A percentile compares a stretch with the other conserved stretches of the same genome.
phyloP scores from a whole-genome alignment of 768 basidiomycete genomes.

The Tricholomella constricta region DNA sequence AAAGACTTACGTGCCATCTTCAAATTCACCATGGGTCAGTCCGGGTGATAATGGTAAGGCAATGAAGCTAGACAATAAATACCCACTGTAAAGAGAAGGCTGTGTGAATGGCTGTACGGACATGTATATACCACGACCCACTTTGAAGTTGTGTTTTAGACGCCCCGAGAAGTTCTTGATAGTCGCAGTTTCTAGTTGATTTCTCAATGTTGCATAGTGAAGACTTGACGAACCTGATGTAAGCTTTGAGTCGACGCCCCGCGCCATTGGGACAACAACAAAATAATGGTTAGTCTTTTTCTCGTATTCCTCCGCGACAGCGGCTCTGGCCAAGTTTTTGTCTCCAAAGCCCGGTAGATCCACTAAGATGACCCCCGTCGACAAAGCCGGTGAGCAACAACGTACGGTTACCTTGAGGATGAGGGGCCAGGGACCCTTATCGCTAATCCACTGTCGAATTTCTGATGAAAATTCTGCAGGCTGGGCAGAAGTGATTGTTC shows the following conservation, averaged over 20 bases:
- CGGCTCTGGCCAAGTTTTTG: not conserved
- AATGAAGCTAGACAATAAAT: not conserved
- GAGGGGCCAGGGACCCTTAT: slow-evolving; percentile 9
- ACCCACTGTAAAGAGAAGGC: slow-evolving; percentile 2
- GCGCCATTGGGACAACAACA: slow-evolving; percentile 1
- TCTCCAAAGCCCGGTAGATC: slow-evolving; percentile 8
- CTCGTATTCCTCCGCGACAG: slow-evolving; percentile 5
- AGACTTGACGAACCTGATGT: not conserved
- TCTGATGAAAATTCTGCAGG: not conserved
- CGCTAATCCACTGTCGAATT: not conserved
- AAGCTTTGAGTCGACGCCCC: not conserved
- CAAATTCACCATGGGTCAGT: not conserved
- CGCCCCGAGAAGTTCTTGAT: not conserved
- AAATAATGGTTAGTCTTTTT: slow-evolving; percentile 6
- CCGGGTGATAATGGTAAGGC: not conserved
- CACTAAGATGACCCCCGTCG: not conserved
- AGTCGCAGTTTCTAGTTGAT: not conserved
- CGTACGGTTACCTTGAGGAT: slow-evolving; percentile 4
- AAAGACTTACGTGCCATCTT: slow-evolving; percentile 8
- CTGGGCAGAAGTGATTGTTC: not conserved
- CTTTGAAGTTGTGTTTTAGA: slow-evolving; percentile 6
- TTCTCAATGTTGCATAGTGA: not conserved
- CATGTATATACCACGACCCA: not conserved
- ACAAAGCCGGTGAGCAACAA: not conserved
- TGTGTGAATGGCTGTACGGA: not conserved